Conservation (phyloP, 108 stramenopile species). For the Discostella stelligeroides region DNA sequence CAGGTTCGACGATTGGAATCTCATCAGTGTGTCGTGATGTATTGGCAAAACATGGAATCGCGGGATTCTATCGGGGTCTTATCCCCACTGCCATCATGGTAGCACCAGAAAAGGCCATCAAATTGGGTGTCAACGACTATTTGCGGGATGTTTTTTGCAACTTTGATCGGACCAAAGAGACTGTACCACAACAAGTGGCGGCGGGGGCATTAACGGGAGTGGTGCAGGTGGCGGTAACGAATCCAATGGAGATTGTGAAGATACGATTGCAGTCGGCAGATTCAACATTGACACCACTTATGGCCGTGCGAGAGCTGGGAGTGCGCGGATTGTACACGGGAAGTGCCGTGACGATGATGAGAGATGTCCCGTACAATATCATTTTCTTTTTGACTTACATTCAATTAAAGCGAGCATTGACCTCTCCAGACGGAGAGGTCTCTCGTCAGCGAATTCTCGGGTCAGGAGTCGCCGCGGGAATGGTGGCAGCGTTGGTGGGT, state of each 20-base stretch:
- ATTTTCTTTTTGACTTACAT: constrained; percentile 69
- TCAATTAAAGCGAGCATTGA: constrained; percentile 35
- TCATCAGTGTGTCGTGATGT: constrained; percentile 24
- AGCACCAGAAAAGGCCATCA: constrained; percentile 73
- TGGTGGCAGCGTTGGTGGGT: constrained; percentile 49
- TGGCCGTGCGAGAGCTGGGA: constrained; percentile 52
- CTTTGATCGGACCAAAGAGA: constrained; percentile 18
- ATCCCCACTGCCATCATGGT: constrained; percentile 55
- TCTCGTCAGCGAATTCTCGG: constrained; percentile 25
- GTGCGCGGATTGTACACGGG: constrained; percentile 63
- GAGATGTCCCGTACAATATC: constrained; percentile 61
- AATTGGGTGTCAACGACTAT: constrained; percentile 60
- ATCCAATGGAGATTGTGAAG: constrained; percentile 77
- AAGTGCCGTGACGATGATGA: constrained; percentile 54
- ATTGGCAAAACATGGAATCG: constrained; percentile 29
- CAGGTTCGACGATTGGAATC: constrained; percentile 1
- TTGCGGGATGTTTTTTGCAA: constrained; percentile 33
- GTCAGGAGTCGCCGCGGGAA: constrained; percentile 55
- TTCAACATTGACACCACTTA: constrained; percentile 8
- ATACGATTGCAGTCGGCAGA: constrained; percentile 63
- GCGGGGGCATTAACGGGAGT: constrained; percentile 69
- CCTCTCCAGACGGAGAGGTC: constrained; percentile 17
- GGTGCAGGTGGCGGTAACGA: constrained; percentile 69
- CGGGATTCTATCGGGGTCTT: constrained; percentile 59
- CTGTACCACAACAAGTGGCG: constrained; percentile 34